Evolutionary conservation across 2,329 filamentous ascomycete species (phyloP), one percentile per base, ranked within the genome.

Genomic region (Cercospora brassicicola): DNA sequence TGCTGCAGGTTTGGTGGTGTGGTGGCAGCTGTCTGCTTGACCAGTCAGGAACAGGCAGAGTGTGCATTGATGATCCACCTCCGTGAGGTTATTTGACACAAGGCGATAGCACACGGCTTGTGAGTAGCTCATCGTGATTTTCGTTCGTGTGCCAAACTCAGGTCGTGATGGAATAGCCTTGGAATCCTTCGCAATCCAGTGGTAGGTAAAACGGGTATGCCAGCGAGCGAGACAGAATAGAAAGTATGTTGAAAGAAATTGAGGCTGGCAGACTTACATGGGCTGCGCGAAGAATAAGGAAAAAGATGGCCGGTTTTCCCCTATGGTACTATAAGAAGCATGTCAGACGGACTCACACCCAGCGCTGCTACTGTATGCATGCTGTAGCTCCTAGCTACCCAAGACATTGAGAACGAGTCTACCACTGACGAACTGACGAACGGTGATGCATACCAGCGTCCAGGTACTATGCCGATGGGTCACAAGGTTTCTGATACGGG

Each of bases 41-140:
- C 63, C 70, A 28, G 72, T 60, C 55, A 72, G 65, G 63, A 72
- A 72, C n/a, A 64, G 30, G 65, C 70, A 73, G 18, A 74, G 59
- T 15, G 71, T 71, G 64, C 72, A 73, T 64, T 73, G 71, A 62
- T 74, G 71, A 23, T 72, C 36, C 20, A 60, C 56, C 42, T 67
- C 62, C n/a, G 69, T 64, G 20, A 67, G 59, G 18, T 68, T 68
- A 42, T 71, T 64, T 53, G 64, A 68, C 60, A 73, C 72, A 20
- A 73, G 68, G 3, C 65, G 71, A 36, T 66, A 51, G 59, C 72
- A 71, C 10, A 73, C 64, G 56, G 66, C 69, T 30, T 59, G 65
- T 23, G 69, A 70, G 60, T 69, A 51, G 36, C 62, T 57, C 65
- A 68, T 70, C 59, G 62, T 62, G 48, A 39, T 59, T 20, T 39